phyloP scores from a whole-genome alignment of 495 filamentous ascomycete genomes.

The Eremomyces bilateralis region DNA sequence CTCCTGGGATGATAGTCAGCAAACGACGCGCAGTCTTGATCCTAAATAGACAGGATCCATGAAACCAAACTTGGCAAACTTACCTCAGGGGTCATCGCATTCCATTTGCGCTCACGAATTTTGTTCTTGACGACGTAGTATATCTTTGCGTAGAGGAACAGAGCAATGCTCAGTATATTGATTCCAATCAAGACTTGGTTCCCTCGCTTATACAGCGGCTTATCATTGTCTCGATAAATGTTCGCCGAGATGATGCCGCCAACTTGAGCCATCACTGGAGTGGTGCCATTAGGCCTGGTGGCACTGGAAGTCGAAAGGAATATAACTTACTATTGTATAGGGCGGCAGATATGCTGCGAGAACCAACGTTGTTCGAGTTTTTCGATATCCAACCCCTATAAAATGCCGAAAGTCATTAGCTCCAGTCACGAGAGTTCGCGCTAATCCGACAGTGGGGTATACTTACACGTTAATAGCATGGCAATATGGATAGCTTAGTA shows the following conservation, averaged over 20 bases:
- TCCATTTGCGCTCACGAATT: too few species aligned
- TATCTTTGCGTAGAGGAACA: slow-evolving; percentile 11
- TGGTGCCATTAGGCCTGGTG: too few species aligned
- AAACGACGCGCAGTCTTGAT: too few species aligned
- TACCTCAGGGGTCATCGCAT: too few species aligned
- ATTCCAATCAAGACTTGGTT: slow-evolving; percentile 13
- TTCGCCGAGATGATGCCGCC: slow-evolving; percentile 29
- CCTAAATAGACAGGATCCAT: too few species aligned
- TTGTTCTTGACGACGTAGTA: slow-evolving; percentile 11
- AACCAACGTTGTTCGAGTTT: slow-evolving; percentile 46
- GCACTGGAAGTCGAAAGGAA: too few species aligned
- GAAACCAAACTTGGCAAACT: too few species aligned
- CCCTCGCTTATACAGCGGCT: slow-evolving; percentile 22
- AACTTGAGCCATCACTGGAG: slow-evolving; percentile 22
- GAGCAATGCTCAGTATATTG: slow-evolving; percentile 7
- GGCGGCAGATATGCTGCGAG: slow-evolving; percentile 37
- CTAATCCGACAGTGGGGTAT: too few species aligned
- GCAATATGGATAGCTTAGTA: neutral
- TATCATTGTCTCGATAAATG: slow-evolving; percentile 36
- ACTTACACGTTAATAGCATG: slow-evolving; percentile 51
- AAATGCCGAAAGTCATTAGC: too few species aligned
- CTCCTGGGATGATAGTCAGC: too few species aligned
- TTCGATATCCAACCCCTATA: slow-evolving; percentile 40
- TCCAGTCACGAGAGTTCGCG: too few species aligned
- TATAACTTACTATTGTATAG: slow-evolving; percentile 30